A percentile compares a stretch with the other conserved stretches of the same genome.
Conservation (phyloP, 2,329 filamentous ascomycete genomes). For the Lachnellula arida region DNA sequence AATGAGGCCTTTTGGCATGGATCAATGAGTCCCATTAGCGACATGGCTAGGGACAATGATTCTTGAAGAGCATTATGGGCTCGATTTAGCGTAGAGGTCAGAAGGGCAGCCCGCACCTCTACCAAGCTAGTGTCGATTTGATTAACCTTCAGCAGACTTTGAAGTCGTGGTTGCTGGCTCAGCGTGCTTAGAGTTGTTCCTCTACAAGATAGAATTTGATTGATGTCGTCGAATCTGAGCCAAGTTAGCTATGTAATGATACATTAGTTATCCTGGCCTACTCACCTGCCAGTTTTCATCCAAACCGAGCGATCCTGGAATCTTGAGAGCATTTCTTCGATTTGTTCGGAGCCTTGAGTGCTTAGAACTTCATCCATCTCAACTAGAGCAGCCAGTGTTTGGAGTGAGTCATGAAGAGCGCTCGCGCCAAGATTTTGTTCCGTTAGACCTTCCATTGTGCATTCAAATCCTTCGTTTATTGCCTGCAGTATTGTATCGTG, state of each 20-base stretch:
- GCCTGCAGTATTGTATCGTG: conserved; percentile 47
- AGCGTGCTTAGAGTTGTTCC: conserved; percentile 79
- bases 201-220: conserved; percentile 74
- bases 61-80: conserved; percentile 81
- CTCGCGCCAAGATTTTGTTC: conserved; percentile 45
- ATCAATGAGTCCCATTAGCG: conserved; percentile 71
- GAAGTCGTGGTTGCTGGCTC: conserved; percentile 62
- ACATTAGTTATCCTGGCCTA: conserved; percentile 9
- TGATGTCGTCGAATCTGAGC: conserved; percentile 68
- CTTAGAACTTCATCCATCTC: conserved; percentile 77
- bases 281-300: conserved; percentile 79
- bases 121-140: conserved; percentile 60
- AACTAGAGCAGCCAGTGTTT: conserved; percentile 65
- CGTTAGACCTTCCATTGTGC: conserved; percentile 55
- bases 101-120: conserved; percentile 72
- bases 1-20: conserved; percentile 68
- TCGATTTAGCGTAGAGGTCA: conserved; percentile 70
- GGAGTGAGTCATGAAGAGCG: conserved; percentile 50
- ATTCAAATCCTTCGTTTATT: conserved; percentile 59
- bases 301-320: conserved; percentile 66
- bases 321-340: conserved; percentile 56
- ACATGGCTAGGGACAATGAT: conserved; percentile 78
- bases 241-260: conserved; percentile 20
- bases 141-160: conserved; percentile 56
- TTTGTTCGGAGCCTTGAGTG: conserved; percentile 52